Evolutionary conservation across 108 stramenopile genomes (phyloP).

Genomic region (Schizochytrium sp.): DNA sequence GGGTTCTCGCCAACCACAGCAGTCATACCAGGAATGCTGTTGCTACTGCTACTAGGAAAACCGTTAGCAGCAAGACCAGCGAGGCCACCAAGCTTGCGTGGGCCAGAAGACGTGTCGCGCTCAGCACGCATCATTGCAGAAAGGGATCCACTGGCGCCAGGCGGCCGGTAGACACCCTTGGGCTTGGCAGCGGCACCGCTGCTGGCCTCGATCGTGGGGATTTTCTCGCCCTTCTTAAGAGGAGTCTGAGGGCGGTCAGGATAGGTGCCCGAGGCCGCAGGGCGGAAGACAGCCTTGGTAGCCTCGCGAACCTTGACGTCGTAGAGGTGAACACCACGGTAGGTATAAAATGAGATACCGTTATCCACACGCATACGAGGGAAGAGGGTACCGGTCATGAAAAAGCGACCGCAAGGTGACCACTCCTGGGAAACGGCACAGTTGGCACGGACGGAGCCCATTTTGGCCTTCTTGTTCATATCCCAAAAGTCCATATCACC

Average conservation of each 20-base stretch:
- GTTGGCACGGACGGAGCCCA: conserved; percentile 77
- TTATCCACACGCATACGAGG: conserved; percentile 99
- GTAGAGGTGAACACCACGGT: conserved; percentile 81
- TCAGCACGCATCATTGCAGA: conserved; percentile 82
- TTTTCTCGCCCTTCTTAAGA: conserved; percentile 53
- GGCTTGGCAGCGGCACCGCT: conserved; percentile 58
- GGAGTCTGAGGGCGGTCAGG: conserved; percentile 90
- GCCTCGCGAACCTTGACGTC: conserved; percentile 76
- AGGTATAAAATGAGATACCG: conserved; percentile 85
- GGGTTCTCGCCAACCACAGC: not conserved
- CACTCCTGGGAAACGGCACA: conserved; percentile 90
- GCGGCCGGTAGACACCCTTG: conserved; percentile 66
- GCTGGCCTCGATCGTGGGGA: not conserved
- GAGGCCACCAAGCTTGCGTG: not conserved
- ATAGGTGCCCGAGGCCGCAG: conserved; percentile 83
- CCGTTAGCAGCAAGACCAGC: not conserved
- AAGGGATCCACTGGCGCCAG: conserved; percentile 70
- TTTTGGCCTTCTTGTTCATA: conserved; percentile 81
- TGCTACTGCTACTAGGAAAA: not conserved
- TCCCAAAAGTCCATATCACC: conserved; percentile 97
- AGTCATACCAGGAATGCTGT: conserved; percentile 19
- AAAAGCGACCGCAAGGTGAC: conserved; percentile 90
- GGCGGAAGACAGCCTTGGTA: conserved; percentile 82
- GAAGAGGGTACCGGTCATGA: conserved; percentile 88
- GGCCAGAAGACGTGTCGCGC: conserved; percentile 67